These are phyloP conservation scores for Calamus simplicifolius DNA, from an alignment of 176 grass and related monocot species.

Conservation along the genomic window DNA sequence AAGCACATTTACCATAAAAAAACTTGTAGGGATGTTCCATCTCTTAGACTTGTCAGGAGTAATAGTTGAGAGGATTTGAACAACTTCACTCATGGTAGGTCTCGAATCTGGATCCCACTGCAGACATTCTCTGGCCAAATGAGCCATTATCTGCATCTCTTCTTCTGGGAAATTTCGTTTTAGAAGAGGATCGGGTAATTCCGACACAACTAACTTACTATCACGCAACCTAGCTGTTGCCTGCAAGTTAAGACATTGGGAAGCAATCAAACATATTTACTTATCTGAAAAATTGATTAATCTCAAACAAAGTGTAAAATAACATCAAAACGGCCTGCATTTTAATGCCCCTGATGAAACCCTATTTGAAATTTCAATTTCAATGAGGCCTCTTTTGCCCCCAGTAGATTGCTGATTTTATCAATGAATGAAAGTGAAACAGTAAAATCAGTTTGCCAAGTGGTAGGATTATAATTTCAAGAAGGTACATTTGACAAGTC, in stretches of 20 bases:
- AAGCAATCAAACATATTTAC: too few relatives aligned
- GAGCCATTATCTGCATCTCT: slow-evolving; percentile 97
- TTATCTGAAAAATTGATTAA: too few relatives aligned
- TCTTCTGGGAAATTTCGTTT: slow-evolving; percentile 62
- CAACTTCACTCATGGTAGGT: slow-evolving; percentile 86
- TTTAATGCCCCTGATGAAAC: too few relatives aligned
- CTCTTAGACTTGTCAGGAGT: slow-evolving; percentile 40
- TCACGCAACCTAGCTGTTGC: slow-evolving; percentile 62
- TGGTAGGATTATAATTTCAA: too few relatives aligned
- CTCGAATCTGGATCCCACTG: slow-evolving; percentile 92
- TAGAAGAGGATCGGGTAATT: slow-evolving; percentile 70
- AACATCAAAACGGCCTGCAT: too few relatives aligned
- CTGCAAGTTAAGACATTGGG: slow-evolving; percentile 19
- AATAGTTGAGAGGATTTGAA: slow-evolving; percentile 88
- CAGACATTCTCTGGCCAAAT: slow-evolving; percentile 84
- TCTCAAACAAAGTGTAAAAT: too few relatives aligned
- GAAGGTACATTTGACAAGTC: too few relatives aligned
- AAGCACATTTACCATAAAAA: slow-evolving; percentile 29
- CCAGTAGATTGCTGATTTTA: too few relatives aligned
- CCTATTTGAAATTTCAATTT: too few relatives aligned
- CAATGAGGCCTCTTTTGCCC: too few relatives aligned
- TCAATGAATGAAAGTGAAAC: too few relatives aligned
- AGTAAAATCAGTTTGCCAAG: too few relatives aligned
- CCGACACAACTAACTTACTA: slow-evolving; percentile 61
- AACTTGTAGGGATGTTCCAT: slow-evolving; percentile 33